These are phyloP conservation scores for Daldinia sp. DNA, from an alignment of 2,329 filamentous ascomycete species.

Conservation along the genomic window DNA sequence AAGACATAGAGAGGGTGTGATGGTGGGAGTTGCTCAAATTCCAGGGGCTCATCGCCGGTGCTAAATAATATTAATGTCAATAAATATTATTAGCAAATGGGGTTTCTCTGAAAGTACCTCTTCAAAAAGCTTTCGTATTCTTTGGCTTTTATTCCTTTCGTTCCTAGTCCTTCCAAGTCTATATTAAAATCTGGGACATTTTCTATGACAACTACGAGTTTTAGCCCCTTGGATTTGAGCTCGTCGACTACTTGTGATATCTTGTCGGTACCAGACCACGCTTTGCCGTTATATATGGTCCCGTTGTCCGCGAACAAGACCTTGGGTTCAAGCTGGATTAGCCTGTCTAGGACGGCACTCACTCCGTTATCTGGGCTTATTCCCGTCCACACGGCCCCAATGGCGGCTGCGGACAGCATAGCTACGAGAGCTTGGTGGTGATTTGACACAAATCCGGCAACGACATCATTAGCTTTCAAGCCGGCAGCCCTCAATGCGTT, in stretches of 20 bases:
- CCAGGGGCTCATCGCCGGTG: slow-evolving; percentile 56
- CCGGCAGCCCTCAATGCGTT: slow-evolving; percentile 73
- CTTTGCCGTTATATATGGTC: slow-evolving; percentile 88
- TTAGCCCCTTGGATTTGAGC: slow-evolving; percentile 67
- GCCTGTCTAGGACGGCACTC: slow-evolving; percentile 85
- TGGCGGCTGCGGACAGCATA: slow-evolving; percentile 81
- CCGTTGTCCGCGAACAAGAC: slow-evolving; percentile 89
- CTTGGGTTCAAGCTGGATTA: slow-evolving; percentile 84
- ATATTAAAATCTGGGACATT: slow-evolving; percentile 60
- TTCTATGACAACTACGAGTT: slow-evolving; percentile 77
- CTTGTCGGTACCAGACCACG: slow-evolving; percentile 82
- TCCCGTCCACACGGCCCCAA: slow-evolving; percentile 92
- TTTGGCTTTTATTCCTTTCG: slow-evolving; percentile 52
- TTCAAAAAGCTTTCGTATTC: slow-evolving; percentile 58
- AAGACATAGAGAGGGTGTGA: slow-evolving; percentile 93
- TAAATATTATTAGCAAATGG: not conserved
- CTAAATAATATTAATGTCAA: slow-evolving; percentile 34
- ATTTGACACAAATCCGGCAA: slow-evolving; percentile 86
- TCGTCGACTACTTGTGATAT: slow-evolving; percentile 76
- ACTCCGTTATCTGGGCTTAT: slow-evolving; percentile 94
- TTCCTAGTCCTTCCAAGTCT: slow-evolving; percentile 53
- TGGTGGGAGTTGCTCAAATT: slow-evolving; percentile 80
- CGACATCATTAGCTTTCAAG: slow-evolving; percentile 63
- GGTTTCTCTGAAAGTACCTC: slow-evolving; percentile 38
- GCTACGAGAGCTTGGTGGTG: slow-evolving; percentile 87